These are phyloP conservation scores for Pisolithus albus DNA, from an alignment of 768 basidiomycete species.

Conservation along the genomic window DNA sequence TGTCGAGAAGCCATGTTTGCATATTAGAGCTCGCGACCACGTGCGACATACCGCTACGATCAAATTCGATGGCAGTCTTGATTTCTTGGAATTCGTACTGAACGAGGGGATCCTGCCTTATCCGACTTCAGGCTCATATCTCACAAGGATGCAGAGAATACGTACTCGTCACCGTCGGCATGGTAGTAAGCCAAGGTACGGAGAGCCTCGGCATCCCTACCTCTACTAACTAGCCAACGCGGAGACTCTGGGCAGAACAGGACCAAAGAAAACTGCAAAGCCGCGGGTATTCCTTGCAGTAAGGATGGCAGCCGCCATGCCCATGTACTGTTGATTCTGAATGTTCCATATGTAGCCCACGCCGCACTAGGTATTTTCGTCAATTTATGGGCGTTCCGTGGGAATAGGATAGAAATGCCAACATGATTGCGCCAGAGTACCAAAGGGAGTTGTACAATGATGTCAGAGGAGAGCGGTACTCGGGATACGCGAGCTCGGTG, in stretches of 20 bases:
- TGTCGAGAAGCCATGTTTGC: constrained; percentile 6
- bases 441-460: constrained; percentile 79
- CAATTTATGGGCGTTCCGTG: neutral
- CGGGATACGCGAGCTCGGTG: constrained; percentile 80
- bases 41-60: constrained; percentile 35
- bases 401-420: constrained; percentile 17
- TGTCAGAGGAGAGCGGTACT: constrained; percentile 73
- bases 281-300: constrained; percentile 63
- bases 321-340: constrained; percentile 62
- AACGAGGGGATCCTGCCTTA: constrained; percentile 57
- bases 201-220: constrained; percentile 62
- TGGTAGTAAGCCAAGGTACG: constrained; percentile 77
- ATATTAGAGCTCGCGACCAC: neutral
- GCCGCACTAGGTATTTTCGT: constrained; percentile 43
- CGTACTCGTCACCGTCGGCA: constrained; percentile 61
- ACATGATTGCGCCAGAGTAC: constrained; percentile 80
- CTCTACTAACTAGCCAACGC: constrained; percentile 74
- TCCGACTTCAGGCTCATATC: neutral
- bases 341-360: constrained; percentile 82
- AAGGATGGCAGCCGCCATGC: constrained; percentile 79
- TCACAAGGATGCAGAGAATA: neutral
- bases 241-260: constrained; percentile 78
- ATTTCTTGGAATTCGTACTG: constrained; percentile 76
- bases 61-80: constrained; percentile 67
- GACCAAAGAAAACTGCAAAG: constrained; percentile 59